phyloP scores from a whole-genome alignment of 441 rosid species.

The Pelargonium citronellum region DNA sequence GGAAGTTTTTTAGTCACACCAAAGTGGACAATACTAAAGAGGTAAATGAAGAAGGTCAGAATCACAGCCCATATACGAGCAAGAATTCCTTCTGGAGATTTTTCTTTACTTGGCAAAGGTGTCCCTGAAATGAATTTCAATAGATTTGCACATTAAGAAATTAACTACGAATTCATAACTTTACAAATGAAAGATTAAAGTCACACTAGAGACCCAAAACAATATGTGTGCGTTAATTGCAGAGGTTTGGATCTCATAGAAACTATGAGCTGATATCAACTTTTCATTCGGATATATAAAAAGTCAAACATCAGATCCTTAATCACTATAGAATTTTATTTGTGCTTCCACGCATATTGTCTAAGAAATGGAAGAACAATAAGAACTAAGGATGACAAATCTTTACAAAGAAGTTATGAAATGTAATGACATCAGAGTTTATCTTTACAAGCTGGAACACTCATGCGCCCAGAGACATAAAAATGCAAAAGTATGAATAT shows the following conservation, averaged over 20 bases:
- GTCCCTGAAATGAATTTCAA: conserved; percentile 37
- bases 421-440: background rate
- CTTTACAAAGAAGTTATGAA: background rate
- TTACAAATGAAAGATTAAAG: background rate
- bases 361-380: background rate
- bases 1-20: conserved; percentile 49
- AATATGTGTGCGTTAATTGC: background rate
- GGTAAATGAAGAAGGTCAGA: conserved; percentile 52
- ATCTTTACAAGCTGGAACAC: background rate
- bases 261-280: background rate
- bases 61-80: conserved; percentile 37
- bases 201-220: background rate
- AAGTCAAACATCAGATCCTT: background rate
- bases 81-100: conserved; percentile 50
- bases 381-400: background rate
- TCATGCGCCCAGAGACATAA: background rate
- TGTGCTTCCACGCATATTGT: background rate
- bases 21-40: conserved; percentile 41
- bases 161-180: background rate
- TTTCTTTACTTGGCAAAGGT: conserved; percentile 34
- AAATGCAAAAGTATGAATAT: background rate
- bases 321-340: background rate
- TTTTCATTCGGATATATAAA: background rate
- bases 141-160: background rate
- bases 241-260: background rate